Evolutionary conservation across 176 grass and related monocot genomes (phyloP).

Genomic region (Juncus effusus): DNA sequence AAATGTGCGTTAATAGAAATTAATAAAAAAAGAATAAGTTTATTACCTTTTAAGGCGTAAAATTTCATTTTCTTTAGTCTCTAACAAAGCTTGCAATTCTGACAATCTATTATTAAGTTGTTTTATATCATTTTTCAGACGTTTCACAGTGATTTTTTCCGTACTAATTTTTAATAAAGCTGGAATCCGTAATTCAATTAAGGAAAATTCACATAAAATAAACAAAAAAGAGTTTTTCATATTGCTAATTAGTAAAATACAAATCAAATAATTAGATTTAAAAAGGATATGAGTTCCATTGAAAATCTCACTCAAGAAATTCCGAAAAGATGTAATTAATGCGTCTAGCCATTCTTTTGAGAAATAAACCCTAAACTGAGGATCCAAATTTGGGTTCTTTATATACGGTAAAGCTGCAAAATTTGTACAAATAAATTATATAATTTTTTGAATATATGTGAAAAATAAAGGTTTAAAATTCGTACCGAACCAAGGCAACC

Average conservation of each 20-base stretch:
- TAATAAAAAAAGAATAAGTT: neutral
- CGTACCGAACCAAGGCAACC: constrained; percentile 86
- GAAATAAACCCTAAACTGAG: constrained; percentile 90
- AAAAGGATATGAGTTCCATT: constrained; percentile 96
- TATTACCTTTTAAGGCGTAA: constrained; percentile 62
- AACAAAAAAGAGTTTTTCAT: too few relatives aligned
- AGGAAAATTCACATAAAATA: constrained; percentile 37
- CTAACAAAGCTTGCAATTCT: constrained; percentile 77
- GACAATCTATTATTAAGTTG: constrained; percentile 89
- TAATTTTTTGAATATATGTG: neutral
- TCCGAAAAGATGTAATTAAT: constrained; percentile 73
- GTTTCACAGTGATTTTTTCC: constrained; percentile 81
- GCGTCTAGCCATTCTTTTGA: constrained; percentile 92
- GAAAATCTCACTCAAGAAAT: constrained; percentile 88
- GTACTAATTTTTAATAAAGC: constrained; percentile 84
- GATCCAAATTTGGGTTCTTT: constrained; percentile 76
- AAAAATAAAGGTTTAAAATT: constrained; percentile 28
- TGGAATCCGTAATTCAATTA: constrained; percentile 69
- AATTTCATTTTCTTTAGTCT: constrained; percentile 79
- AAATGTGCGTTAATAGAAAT: neutral
- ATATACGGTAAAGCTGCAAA: constrained; percentile 92
- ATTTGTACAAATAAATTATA: too few relatives aligned
- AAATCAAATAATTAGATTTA: neutral
- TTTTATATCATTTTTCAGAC: constrained; percentile 82
- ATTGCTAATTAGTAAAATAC: too few relatives aligned